Percentiles rank a stretch among this genome's conserved stretches.
phyloP scores from a whole-genome alignment of 2,329 filamentous ascomycete species.

The Bertia moriformis region DNA sequence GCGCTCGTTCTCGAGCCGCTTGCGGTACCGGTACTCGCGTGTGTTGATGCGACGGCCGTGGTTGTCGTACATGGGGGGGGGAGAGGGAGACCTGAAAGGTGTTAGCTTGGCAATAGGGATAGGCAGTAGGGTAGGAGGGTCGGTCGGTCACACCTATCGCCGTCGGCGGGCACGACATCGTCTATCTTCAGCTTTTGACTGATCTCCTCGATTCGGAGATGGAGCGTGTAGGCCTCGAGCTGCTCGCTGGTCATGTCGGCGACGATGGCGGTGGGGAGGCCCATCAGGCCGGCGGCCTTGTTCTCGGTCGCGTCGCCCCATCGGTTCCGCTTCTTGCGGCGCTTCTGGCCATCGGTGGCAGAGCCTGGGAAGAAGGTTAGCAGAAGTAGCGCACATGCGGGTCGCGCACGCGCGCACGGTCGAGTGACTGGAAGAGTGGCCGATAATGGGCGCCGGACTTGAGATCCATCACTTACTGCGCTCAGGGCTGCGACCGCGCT shows the following conservation, averaged over 20 bases:
- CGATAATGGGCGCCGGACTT: constrained; percentile 1
- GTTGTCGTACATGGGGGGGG: constrained; percentile 66
- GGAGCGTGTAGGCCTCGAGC: constrained; percentile 61
- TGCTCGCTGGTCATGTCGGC: constrained; percentile 77
- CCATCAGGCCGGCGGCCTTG: constrained; percentile 96
- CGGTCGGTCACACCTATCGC: constrained; percentile 43
- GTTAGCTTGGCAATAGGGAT: constrained; percentile 2
- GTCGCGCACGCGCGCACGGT: no score
- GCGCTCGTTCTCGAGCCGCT: constrained; percentile 63
- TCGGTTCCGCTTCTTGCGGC: constrained; percentile 94
- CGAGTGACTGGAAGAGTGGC: no score
- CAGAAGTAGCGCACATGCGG: no score
- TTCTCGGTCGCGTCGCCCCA: constrained; percentile 97
- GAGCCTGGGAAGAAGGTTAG: constrained; percentile 27
- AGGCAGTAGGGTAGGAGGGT: constrained; percentile 2
- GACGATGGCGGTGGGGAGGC: constrained; percentile 89
- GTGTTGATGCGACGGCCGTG: constrained; percentile 71
- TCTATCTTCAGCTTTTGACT: constrained; percentile 68
- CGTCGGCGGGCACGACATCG: constrained; percentile 61
- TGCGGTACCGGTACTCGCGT: constrained; percentile 62
- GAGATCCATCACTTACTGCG: constrained; percentile 39
- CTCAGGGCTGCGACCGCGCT: constrained; percentile 87
- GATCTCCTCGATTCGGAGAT: constrained; percentile 68
- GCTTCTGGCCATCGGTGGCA: constrained; percentile 62
- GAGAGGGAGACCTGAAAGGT: constrained; percentile 52